Percentiles rank a stretch among this genome's conserved stretches.
Conservation (phyloP, 2,329 filamentous ascomycete species). For the Magnaporthales sp. region DNA sequence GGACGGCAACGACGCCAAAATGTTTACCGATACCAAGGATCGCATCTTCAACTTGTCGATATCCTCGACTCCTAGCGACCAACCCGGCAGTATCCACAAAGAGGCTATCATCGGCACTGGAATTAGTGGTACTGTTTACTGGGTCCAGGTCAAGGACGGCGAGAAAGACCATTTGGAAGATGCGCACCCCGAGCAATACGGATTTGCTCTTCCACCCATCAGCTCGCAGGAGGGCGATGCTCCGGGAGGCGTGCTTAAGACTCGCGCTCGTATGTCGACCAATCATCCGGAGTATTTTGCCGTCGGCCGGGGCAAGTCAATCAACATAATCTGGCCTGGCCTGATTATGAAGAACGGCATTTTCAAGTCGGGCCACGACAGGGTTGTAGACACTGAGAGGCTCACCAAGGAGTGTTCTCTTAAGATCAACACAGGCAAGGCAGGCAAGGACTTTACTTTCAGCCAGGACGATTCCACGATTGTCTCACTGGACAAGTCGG, state of each 20-base stretch:
- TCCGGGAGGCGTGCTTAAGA: conserved; percentile 89
- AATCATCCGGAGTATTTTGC: conserved; percentile 90
- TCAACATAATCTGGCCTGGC: conserved; percentile 74
- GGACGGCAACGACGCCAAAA: conserved; percentile 81
- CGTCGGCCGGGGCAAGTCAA: conserved; percentile 90
- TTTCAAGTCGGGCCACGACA: conserved; percentile 55
- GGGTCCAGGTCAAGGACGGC: conserved; percentile 70
- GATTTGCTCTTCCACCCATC: conserved; percentile 83
- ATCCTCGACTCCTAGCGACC: conserved; percentile 56
- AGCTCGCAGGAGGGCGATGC: conserved; percentile 81
- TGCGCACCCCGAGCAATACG: conserved; percentile 71
- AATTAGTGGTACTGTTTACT: conserved; percentile 94
- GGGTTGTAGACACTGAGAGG: conserved; percentile 75
- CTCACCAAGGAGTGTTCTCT: conserved; percentile 80
- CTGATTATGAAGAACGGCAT: conserved; percentile 54
- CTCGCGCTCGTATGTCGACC: conserved; percentile 81
- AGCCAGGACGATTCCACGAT: conserved; percentile 94
- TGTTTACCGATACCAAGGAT: conserved; percentile 86
- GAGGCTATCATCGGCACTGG: conserved; percentile 89
- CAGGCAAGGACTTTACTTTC: conserved; percentile 96
- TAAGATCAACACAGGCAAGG: conserved; percentile 94
- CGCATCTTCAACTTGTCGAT: conserved; percentile 91
- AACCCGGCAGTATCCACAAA: conserved; percentile 44
- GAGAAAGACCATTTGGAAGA: conserved; percentile 74
- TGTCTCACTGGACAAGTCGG: conserved; percentile 93